Evolutionary conservation across 1,284 basidiomycete species (phyloP).

Genomic region (Microbotryum saponariae): DNA sequence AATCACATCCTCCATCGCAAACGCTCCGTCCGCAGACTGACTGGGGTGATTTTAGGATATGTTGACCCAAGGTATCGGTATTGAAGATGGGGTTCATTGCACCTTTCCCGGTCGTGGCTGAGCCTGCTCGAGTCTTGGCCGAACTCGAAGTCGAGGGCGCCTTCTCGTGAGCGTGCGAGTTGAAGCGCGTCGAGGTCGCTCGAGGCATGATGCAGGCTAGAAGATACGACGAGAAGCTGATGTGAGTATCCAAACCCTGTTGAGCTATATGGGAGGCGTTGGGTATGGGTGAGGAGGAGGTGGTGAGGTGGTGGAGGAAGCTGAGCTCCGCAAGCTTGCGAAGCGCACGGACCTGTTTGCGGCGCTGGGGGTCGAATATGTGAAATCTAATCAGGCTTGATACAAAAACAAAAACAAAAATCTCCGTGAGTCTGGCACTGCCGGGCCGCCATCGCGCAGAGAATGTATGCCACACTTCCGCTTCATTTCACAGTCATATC

Average conservation of each 20-base stretch:
- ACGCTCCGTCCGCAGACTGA: conserved; percentile 48
- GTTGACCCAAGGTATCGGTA: conserved; percentile 76
- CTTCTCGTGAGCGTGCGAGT: conserved; percentile 20
- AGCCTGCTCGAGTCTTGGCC: conserved; percentile 11
- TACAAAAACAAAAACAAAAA: no score
- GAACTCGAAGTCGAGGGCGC: conserved; percentile 7
- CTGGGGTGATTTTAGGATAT: conserved; percentile 90
- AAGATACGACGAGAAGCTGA: not conserved
- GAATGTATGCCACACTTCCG: no score
- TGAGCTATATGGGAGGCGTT: not conserved
- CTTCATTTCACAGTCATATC: no score
- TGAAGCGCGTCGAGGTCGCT: conserved; percentile 47
- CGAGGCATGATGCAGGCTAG: conserved; percentile 61
- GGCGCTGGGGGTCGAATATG: no score
- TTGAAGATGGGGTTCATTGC: conserved; percentile 37
- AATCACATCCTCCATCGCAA: no score
- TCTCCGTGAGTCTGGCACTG: no score
- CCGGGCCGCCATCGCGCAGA: no score
- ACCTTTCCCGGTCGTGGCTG: conserved; percentile 19
- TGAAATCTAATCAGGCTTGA: no score
- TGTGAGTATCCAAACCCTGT: not conserved
- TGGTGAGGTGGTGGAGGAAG: no score
- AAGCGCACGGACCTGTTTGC: no score
- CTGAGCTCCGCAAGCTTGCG: no score
- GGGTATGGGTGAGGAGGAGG: not conserved